Percentiles rank a stretch among this genome's conserved stretches.
phyloP scores from a whole-genome alignment of 345 rosid species.

The Citrus glauca region DNA sequence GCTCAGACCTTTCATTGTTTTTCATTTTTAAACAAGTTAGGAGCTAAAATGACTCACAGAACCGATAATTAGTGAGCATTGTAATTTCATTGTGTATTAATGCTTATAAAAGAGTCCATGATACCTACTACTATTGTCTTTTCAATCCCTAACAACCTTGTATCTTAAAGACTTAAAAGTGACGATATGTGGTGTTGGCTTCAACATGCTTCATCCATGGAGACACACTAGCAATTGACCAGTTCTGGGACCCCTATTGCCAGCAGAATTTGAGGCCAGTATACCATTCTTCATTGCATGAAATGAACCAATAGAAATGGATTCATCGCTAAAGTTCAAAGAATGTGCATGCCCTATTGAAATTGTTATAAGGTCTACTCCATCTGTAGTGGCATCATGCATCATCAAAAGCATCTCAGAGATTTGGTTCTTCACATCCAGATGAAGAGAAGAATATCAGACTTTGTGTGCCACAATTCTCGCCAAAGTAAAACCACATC shows the following conservation, averaged over 20 bases:
- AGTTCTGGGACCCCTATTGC: no score
- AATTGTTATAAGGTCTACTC: conserved; percentile 39
- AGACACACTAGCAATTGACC: conserved; percentile 23
- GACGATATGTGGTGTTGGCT: conserved; percentile 44
- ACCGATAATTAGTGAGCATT: conserved; percentile 21
- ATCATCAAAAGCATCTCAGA: conserved; percentile 52
- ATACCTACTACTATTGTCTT: conserved; percentile 30
- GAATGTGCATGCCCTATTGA: not conserved
- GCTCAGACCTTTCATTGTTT: not conserved
- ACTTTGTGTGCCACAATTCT: conserved; percentile 45
- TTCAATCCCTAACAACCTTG: conserved; percentile 35
- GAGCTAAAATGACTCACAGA: not conserved
- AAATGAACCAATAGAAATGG: not conserved
- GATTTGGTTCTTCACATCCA: not conserved
- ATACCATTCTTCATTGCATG: no score
- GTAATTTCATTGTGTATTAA: not conserved
- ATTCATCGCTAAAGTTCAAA: not conserved
- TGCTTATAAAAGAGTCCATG: not conserved
- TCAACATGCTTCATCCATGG: conserved; percentile 45
- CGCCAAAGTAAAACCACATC: conserved; percentile 56
- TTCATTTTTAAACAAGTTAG: not conserved
- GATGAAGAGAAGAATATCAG: not conserved
- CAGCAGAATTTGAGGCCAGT: no score
- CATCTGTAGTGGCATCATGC: conserved; percentile 65
- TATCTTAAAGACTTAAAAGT: not conserved